Evolutionary conservation across 306 rosid genomes (phyloP), one percentile per base, ranked within the genome.

Genomic region (Rosa rugosa): DNA sequence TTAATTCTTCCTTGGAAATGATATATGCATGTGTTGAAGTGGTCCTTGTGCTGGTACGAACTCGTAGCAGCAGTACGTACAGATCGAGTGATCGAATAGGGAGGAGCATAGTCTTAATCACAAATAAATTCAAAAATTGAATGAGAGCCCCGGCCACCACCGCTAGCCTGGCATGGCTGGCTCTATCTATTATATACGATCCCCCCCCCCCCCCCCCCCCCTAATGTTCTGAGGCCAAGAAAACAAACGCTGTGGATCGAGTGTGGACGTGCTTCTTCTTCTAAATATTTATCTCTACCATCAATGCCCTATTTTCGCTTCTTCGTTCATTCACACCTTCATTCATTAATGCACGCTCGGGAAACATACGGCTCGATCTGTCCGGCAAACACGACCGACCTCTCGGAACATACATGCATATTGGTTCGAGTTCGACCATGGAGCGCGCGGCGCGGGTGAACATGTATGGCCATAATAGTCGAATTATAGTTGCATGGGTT

Each of bases 11-110:
- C 34, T 27, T 31, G 22, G 34, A 63, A 63, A 11, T 31, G 42
- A 63, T 27, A 31, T 2, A 8, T 31, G 69, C 69, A 31, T 13
- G 69, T 31, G 69, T 63, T 63, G 69, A 31, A 63, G 69, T 63
- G 69, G 69, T 63, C 69, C 69, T 63, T 63, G 42, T 11, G 69
- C 17, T 63, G 0, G 69, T 63, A 63, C 69, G 69, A 63, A 63
- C 69, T 49, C 54, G 18, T 18, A 5, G 38, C 38, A 27, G 41
- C 68, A 27, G 41, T 63, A 5, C 69, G 69, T 63, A 31, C 69
- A 6, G 25, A n/a, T n/a, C n/a, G n/a, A 56, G 41, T 13, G 40
- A 57, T 57, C 9, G 63, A 62, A 11, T 5, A 57, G 23, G 68
- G 11, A 63, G 34, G 64, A 63, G 69, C 69, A 63, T 63, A 34